Evolutionary conservation across 768 basidiomycete species (phyloP), one percentile per base, ranked within the genome.

Genomic region (Naematelia aurantialba): DNA sequence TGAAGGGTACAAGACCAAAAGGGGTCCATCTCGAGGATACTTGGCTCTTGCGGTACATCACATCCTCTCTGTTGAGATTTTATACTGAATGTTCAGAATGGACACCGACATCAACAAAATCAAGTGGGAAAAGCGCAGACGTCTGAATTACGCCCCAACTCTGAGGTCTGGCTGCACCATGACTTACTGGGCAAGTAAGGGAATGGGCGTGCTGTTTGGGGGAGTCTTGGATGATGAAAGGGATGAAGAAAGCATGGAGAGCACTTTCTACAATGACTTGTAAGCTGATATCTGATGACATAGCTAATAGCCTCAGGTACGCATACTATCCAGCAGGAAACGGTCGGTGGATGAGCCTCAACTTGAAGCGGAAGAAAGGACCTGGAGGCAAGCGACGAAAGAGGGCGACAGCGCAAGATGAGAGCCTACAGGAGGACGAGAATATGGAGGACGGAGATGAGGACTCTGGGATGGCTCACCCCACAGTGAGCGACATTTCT

Each of bases 21-120:
- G 91, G 91, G 0, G 80, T 91, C n/a, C 90, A 89, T 79, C 81
- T 93, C 4, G 89, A 91, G 17, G 91, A 96, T 69, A 89, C 88
- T 0, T 96, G 91, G 92, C 80, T 91, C 53, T 81, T 96, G 4
- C 83, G n/a, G n/a, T 83, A 87, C 89, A 55, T 1, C 82, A 76
- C 21, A 34, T 4, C 19, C 48, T 56, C 31, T 39, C 50, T 14
- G 51, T 14, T 19, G 4, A 30, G 70, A 68, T 3, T 29, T 30
- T 21, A 29, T 62, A 50, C 78, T n/a, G n/a, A n/a, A n/a, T n/a
- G n/a, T n/a, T n/a, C n/a, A n/a, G 76, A 14, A 77, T 82, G 50
- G 81, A 83, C 55, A 45, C 68, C 2, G 79, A 80, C 48, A 74
- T 82, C 4, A 73, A 85, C 4, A 76, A 79, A 17, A 73, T 87